Percentiles rank a stretch among this genome's conserved stretches.
Evolutionary conservation across 2,329 filamentous ascomycete genomes (phyloP).

Genomic region (Pseudogymnoascus sp.): DNA sequence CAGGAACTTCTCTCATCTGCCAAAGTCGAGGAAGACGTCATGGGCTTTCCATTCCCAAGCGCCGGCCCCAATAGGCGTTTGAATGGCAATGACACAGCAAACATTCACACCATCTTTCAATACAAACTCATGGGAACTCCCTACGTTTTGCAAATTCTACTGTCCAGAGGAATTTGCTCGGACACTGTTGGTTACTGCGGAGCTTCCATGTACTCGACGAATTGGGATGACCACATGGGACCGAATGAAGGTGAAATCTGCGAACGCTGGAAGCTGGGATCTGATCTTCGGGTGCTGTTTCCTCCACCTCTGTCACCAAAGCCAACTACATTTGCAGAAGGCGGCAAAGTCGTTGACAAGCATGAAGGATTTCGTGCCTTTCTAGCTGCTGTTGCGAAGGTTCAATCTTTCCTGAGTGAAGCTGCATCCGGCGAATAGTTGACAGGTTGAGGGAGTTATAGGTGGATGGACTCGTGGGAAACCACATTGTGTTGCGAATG

Average conservation of each 20-base stretch:
- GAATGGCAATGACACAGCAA: conserved; percentile 16
- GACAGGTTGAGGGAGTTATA: background rate
- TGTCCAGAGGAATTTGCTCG: conserved; percentile 19
- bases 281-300: conserved; percentile 20
- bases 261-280: conserved; percentile 19
- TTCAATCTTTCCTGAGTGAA: conserved; percentile 13
- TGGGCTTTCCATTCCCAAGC: conserved; percentile 19
- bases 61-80: conserved; percentile 11
- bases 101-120: conserved; percentile 21
- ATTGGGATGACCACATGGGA: conserved; percentile 18
- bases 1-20: conserved; percentile 12
- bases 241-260: conserved; percentile 13
- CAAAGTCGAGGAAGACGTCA: conserved; percentile 16
- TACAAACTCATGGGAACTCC: conserved; percentile 18
- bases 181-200: conserved; percentile 17
- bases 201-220: conserved; percentile 23
- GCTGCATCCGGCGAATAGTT: background rate
- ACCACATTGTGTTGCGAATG: background rate
- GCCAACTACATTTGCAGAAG: background rate
- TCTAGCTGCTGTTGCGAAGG: conserved; percentile 15
- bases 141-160: conserved; percentile 26
- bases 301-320: background rate
- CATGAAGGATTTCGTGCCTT: conserved; percentile 17
- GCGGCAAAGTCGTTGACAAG: conserved; percentile 6
- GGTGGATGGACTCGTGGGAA: background rate